Conservation (phyloP, 352 stramenopile species). For the Pythium phragmiticola region DNA sequence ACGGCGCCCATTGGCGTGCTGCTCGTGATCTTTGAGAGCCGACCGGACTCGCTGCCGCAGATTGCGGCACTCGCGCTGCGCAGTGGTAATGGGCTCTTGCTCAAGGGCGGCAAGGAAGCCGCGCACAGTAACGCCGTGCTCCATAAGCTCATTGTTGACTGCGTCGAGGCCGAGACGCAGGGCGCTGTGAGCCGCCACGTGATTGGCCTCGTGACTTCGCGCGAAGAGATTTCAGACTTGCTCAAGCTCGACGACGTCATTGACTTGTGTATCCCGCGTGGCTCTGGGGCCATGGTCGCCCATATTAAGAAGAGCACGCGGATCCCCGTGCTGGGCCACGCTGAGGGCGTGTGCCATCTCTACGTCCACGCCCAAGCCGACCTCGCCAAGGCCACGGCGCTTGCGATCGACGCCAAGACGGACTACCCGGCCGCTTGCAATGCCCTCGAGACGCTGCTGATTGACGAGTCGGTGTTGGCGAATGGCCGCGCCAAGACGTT, state of each 20-base stretch:
- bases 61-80: slow-evolving; percentile 95
- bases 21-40: slow-evolving; percentile 98
- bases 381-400: slow-evolving; percentile 77
- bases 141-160: slow-evolving; percentile 93
- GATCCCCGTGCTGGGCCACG: slow-evolving; percentile 98
- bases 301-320: slow-evolving; percentile 97
- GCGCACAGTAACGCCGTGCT: slow-evolving; percentile 88
- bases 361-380: slow-evolving; percentile 94
- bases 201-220: slow-evolving; percentile 94
- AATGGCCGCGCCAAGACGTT: slow-evolving; percentile 73
- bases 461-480: slow-evolving; percentile 89
- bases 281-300: slow-evolving; percentile 93
- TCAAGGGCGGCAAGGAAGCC: slow-evolving; percentile 98
- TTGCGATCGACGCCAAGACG: slow-evolving; percentile 97
- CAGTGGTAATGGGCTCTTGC: slow-evolving; percentile 95
- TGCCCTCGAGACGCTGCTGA: slow-evolving; percentile 95
- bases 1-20: slow-evolving; percentile 97
- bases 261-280: slow-evolving; percentile 98
- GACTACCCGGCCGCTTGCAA: slow-evolving; percentile 99
- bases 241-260: slow-evolving; percentile 96
- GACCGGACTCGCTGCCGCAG: slow-evolving; percentile 95
- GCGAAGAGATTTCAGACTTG: slow-evolving; percentile 92
- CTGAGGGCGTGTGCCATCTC: slow-evolving; percentile 98
- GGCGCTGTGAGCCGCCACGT: slow-evolving; percentile 91
- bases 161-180: slow-evolving; percentile 85